Evolutionary conservation across 192 early-diverging fungal species (phyloP), one percentile per base, ranked within the genome.

Genomic region (Chytriomyces confervae): DNA sequence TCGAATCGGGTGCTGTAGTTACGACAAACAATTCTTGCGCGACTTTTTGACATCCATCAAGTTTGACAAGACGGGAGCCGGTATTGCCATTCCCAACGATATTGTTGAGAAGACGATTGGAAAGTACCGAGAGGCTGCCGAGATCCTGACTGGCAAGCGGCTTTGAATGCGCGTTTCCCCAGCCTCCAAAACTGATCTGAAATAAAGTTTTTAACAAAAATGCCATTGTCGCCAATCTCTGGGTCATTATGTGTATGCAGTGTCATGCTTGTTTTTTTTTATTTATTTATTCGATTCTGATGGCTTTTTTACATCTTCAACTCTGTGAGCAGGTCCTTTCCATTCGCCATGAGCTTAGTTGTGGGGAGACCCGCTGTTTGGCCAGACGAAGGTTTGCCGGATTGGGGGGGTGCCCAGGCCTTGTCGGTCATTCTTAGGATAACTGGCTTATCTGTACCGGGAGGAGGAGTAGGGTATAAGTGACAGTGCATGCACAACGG

Each of bases 11-110:
- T 27, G 18, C 8, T 5, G 47, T 43, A 89, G 95, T 81, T 97
- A 95, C 84, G 98, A 99, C 82, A 99, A 98, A 90, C 97, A 98
- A 81, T 97, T 94, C 78, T 81, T 99, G 73, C 92, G 98, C 74
- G 94, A 98, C 83, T 99, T 97, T 79, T 90, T 99, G 62, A 86
- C 85, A 24, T 91, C 93, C 68, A 91, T 90, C 76, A 85, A 85
- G 62, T 98, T 98, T 86, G 96, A 99, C 81, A 97, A 94, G 86
- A 79, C 77, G 47, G 74, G 74, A 7, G 83, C 84, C 71, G 90
- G 92, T n/a, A 94, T 99, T 69, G 89, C 91, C 23, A 81, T 99
- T 72, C 97, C 97, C 11, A 84, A 87, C 6, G 86, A 93, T 27
- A 93, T 99, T 8, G 86, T 95, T 29, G 78, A 86, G 72, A 94